Base-by-base conservation (phyloP, 331 rosid genomes). In the Acacia concinna region DNA sequence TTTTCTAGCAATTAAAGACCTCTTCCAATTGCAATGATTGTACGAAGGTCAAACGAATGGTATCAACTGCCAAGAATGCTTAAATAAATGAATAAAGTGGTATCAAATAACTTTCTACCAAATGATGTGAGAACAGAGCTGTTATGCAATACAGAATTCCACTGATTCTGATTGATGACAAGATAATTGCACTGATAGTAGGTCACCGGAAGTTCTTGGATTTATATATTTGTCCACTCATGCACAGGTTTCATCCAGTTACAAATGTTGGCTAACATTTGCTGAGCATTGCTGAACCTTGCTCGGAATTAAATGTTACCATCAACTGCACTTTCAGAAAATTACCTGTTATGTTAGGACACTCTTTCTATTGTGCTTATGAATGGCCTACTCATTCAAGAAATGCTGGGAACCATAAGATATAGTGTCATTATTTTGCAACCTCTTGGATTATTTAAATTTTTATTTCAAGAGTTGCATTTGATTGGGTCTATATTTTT, bases 401-500 rank as follows among this genome's bases (percentile, higher is more conserved):
- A 27, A 27, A 25, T 23, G 11, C 3, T 1, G 65, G 4, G 34
- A 46, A 51, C 32, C 11, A 25, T 6, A 25, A 32, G 65, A 17
- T 25, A 17, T 57, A 25, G 32, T 54, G 62, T 23, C 31, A 56
- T 23, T 56, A 8, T 23, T 21, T 23, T 1, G 9, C 62, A n/a
- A 1, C 64, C 2, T 11, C 66, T 11, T 27, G 10, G 25, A 59
- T 59, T 8, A 27, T 59, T 20, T 9, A 59, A 73, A 34, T 72
- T 34, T 11, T 78, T 37, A 6, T 18, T 18, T 62, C 12, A 30
- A 34, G 76, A 52, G 25, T 49, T 52, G 54, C 75, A 38, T 79
- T 49, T 60, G 78, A 60, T 78, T 49, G 13, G 74, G 83, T 80
- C 56, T 73, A 69, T 72, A 62, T 82, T 80, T 67, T 67, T 68